A percentile compares a stretch with the other conserved stretches of the same genome.
Conservation (phyloP, 192 early-diverging fungal species). For the Entomortierella parvispora region DNA sequence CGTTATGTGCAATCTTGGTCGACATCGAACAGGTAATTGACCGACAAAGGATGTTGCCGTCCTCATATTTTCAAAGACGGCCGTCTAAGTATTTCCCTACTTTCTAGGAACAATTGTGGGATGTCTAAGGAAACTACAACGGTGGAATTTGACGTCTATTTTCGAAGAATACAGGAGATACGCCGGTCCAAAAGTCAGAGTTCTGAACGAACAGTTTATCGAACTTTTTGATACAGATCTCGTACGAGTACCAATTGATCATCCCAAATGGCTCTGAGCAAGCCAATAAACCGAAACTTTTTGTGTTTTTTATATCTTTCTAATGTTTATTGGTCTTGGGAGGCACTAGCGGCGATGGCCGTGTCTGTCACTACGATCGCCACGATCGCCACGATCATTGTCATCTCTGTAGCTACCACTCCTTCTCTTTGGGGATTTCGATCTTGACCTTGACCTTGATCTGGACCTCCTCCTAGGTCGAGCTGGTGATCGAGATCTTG, state of each 20-base stretch:
- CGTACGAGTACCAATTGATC: constrained; percentile 79
- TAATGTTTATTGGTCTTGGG: too few species aligned
- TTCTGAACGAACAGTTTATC: constrained; percentile 97
- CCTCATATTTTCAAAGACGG: background rate
- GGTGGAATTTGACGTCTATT: constrained; percentile 98
- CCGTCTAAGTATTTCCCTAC: background rate
- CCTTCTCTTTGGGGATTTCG: too few species aligned
- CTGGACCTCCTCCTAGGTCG: too few species aligned
- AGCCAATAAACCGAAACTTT: background rate
- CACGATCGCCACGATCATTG: too few species aligned
- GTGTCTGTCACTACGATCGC: too few species aligned
- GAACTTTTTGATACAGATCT: constrained; percentile 98
- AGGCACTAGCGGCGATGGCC: too few species aligned
- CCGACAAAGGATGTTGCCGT: background rate
- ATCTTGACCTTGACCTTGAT: too few species aligned
- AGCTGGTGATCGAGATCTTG: too few species aligned
- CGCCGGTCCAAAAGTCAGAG: constrained; percentile 94
- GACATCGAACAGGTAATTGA: constrained; percentile 89
- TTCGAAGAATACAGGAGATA: constrained; percentile 98
- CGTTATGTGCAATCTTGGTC: constrained; percentile 97
- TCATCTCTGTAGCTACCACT: too few species aligned
- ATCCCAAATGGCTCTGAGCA: constrained; percentile 78
- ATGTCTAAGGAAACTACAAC: constrained; percentile 95
- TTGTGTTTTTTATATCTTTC: too few species aligned
- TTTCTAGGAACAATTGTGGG: constrained; percentile 92